These are phyloP conservation scores for Pascua guehoae DNA, from an alignment of 1,284 basidiomycete genomes.

Conservation along the genomic window DNA sequence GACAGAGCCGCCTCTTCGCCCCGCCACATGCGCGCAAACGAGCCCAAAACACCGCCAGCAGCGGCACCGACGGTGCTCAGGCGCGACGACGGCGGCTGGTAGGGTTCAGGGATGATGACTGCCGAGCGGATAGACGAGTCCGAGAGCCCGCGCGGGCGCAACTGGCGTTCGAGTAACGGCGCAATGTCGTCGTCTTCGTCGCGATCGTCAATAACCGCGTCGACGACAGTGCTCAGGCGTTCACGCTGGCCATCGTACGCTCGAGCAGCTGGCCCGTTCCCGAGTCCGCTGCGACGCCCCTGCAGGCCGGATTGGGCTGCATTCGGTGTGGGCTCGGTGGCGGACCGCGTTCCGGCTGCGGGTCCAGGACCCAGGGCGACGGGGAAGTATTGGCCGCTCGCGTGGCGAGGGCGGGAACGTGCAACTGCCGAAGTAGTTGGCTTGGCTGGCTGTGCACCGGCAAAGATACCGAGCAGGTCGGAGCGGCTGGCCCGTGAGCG, in stretches of 20 bases:
- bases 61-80: too few species aligned
- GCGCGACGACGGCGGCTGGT: too few species aligned
- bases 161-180: conserved; percentile 59
- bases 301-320: too few species aligned
- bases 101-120: conserved; percentile 51
- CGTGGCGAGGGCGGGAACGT: conserved; percentile 47
- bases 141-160: conserved; percentile 73
- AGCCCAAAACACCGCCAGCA: too few species aligned
- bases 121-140: conserved; percentile 87
- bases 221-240: conserved; percentile 62
- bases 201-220: conserved; percentile 66
- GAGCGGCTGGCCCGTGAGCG: conserved; percentile 34
- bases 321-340: conserved; percentile 2
- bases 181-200: conserved; percentile 38
- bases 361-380: conserved; percentile 34
- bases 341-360: conserved; percentile 14
- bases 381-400: conserved; percentile 27
- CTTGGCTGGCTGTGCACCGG: conserved; percentile 59
- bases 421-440: conserved; percentile 1
- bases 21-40: too few species aligned
- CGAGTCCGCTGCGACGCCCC: too few species aligned
- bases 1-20: too few species aligned
- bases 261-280: too few species aligned
- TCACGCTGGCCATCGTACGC: conserved; percentile 7
- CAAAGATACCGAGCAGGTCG: conserved; percentile 66